Percentiles rank a stretch among this genome's conserved stretches.
phyloP scores from a whole-genome alignment of 2,329 filamentous ascomycete species.

The Chlorencoelia australis region DNA sequence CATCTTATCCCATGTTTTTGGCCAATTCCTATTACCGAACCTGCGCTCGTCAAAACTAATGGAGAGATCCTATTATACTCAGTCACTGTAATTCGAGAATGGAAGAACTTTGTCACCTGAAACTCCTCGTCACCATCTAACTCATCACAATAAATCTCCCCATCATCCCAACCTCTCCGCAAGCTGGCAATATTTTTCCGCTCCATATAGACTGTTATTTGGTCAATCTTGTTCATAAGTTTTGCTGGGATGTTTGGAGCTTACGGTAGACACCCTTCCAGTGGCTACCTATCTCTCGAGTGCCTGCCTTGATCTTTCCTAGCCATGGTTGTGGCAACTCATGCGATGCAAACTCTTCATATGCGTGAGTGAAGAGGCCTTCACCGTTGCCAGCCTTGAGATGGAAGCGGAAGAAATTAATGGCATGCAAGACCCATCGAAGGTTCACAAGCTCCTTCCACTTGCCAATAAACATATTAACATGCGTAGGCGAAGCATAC shows the following conservation, averaged over 20 bases:
- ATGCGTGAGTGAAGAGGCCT: constrained; percentile 24
- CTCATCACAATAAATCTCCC: constrained; percentile 12
- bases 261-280: constrained; percentile 43
- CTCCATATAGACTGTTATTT: constrained; percentile 15
- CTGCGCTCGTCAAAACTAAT: constrained; percentile 20
- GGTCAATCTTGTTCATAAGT: constrained; percentile 5
- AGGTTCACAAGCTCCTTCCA: constrained; percentile 32
- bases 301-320: constrained; percentile 27
- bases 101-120: constrained; percentile 15
- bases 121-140: constrained; percentile 16
- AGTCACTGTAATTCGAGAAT: not conserved
- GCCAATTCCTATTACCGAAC: constrained; percentile 15
- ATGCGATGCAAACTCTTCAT: constrained; percentile 27
- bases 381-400: constrained; percentile 30
- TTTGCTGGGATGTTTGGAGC: constrained; percentile 5
- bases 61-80: constrained; percentile 17
- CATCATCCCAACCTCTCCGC: constrained; percentile 7
- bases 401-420: constrained; percentile 45
- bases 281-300: constrained; percentile 29
- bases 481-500: constrained; percentile 28
- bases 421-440: constrained; percentile 35
- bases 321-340: constrained; percentile 36
- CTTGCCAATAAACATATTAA: constrained; percentile 33
- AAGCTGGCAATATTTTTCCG: constrained; percentile 13
- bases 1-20: constrained; percentile 14